Evolutionary conservation across 108 stramenopile genomes (phyloP).

Genomic region (Parmales sp.): DNA sequence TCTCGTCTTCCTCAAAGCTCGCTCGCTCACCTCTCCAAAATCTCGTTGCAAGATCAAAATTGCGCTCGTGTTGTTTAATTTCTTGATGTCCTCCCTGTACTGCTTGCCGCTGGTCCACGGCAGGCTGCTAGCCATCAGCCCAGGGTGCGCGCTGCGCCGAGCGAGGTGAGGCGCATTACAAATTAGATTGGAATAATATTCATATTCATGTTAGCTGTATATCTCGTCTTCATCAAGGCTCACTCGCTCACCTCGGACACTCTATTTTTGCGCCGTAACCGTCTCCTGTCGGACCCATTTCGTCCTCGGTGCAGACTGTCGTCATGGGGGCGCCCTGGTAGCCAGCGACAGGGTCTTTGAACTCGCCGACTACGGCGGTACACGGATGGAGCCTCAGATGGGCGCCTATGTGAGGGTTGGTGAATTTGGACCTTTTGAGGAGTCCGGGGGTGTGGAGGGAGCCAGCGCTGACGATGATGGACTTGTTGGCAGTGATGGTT

Average conservation of each 20-base stretch:
- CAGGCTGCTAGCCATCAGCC: slow-evolving; percentile 20
- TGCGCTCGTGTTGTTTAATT: not conserved
- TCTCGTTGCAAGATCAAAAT: slow-evolving; percentile 19
- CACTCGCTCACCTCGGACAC: too few relatives aligned
- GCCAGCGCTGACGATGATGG: slow-evolving; percentile 38
- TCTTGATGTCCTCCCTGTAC: slow-evolving; percentile 26
- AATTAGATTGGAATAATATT: too few relatives aligned
- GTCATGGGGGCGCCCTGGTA: slow-evolving; percentile 24
- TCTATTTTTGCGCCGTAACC: slow-evolving; percentile 43
- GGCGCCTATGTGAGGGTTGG: slow-evolving; percentile 37
- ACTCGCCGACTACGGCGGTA: slow-evolving; percentile 25
- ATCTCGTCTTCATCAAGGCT: too few relatives aligned
- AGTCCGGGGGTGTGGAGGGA: slow-evolving; percentile 42
- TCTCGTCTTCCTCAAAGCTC: not conserved
- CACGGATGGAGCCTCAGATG: slow-evolving; percentile 44
- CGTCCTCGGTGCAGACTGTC: slow-evolving; percentile 21
- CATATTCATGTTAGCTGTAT: too few relatives aligned
- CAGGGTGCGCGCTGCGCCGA: slow-evolving; percentile 34
- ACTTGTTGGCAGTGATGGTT: slow-evolving; percentile 11
- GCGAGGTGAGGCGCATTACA: too few relatives aligned
- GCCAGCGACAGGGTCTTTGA: slow-evolving; percentile 15
- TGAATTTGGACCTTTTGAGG: slow-evolving; percentile 34
- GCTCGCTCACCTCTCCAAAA: not conserved
- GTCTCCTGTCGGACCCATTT: slow-evolving; percentile 6
- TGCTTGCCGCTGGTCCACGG: slow-evolving; percentile 30